Evolutionary conservation across 2,329 filamentous ascomycete species (phyloP).

Genomic region (Exophiala sp.): DNA sequence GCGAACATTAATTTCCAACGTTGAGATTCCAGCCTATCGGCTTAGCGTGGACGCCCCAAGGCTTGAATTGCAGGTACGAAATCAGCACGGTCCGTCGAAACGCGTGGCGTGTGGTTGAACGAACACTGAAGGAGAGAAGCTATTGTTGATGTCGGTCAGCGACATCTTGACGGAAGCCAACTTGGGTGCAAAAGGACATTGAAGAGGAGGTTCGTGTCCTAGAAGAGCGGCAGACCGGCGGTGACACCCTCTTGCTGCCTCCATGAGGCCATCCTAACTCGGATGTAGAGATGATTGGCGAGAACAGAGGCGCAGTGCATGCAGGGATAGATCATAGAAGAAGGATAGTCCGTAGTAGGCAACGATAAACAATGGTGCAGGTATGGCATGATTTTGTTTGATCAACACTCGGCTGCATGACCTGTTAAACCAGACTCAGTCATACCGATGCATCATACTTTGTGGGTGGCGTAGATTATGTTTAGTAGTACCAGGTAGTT

Average conservation of each 20-base stretch:
- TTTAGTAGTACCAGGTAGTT: too few relatives aligned
- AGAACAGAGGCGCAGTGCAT: slow-evolving; percentile 1
- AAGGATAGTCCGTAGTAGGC: not conserved
- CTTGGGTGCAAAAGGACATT: too few relatives aligned
- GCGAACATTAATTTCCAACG: slow-evolving; percentile 14
- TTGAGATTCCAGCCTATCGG: slow-evolving; percentile 18
- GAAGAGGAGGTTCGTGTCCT: too few relatives aligned
- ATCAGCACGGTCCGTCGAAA: slow-evolving; percentile 10
- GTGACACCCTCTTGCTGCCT: not conserved
- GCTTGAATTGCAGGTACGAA: slow-evolving; percentile 21
- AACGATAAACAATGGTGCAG: not conserved
- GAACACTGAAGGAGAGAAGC: not conserved
- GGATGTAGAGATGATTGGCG: not conserved
- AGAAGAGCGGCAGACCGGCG: not conserved
- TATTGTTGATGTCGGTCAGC: not conserved
- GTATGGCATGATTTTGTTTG: not conserved
- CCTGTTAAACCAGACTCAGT: too few relatives aligned
- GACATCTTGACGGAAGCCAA: not conserved
- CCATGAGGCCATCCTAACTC: not conserved
- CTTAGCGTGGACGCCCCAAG: slow-evolving; percentile 13
- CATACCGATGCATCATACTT: too few relatives aligned
- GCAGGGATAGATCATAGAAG: not conserved
- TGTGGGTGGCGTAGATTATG: too few relatives aligned
- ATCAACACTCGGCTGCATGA: too few relatives aligned
- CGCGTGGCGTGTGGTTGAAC: slow-evolving; percentile 1